Conservation (phyloP, 495 filamentous ascomycete genomes). For the Hyphodiscus hymeniophilus region DNA sequence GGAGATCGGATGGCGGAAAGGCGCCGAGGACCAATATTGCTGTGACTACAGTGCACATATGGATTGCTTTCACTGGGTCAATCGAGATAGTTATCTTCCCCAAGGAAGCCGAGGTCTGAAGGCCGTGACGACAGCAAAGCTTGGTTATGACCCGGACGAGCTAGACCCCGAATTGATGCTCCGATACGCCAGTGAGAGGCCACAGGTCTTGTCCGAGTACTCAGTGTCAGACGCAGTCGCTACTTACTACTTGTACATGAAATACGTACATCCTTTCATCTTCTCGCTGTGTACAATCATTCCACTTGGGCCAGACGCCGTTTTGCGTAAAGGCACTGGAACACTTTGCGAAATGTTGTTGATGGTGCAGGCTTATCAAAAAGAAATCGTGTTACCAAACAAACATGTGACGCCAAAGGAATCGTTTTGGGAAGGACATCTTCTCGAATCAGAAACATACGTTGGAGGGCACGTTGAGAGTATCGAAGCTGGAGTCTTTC, state of each 20-base stretch:
- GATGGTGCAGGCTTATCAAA: constrained; percentile 95
- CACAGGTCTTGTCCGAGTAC: constrained; percentile 92
- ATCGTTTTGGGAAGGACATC: constrained; percentile 91
- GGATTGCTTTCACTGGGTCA: constrained; percentile 99
- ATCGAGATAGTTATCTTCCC: constrained; percentile 93
- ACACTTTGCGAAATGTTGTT: constrained; percentile 98
- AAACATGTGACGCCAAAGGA: constrained; percentile 90
- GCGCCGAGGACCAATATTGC: constrained; percentile 91
- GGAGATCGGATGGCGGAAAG: constrained; percentile 93
- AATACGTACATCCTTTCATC: constrained; percentile 99
- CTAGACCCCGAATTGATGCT: constrained; percentile 98
- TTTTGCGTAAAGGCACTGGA: constrained; percentile 89
- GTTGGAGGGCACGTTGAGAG: constrained; percentile 98
- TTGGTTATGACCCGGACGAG: constrained; percentile 97
- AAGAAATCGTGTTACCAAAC: constrained; percentile 88
- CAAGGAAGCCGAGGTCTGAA: constrained; percentile 97
- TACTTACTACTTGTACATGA: constrained; percentile 99
- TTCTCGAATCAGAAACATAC: constrained; percentile 95
- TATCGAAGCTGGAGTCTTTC: constrained; percentile 97
- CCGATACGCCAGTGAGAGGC: constrained; percentile 81
- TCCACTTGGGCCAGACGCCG: constrained; percentile 86
- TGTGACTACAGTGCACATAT: constrained; percentile 94
- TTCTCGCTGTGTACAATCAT: constrained; percentile 97
- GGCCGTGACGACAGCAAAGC: constrained; percentile 92
- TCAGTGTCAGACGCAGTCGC: constrained; percentile 98